Evolutionary conservation across 345 rosid genomes (phyloP).

Genomic region (Bretschneidera sinensis): DNA sequence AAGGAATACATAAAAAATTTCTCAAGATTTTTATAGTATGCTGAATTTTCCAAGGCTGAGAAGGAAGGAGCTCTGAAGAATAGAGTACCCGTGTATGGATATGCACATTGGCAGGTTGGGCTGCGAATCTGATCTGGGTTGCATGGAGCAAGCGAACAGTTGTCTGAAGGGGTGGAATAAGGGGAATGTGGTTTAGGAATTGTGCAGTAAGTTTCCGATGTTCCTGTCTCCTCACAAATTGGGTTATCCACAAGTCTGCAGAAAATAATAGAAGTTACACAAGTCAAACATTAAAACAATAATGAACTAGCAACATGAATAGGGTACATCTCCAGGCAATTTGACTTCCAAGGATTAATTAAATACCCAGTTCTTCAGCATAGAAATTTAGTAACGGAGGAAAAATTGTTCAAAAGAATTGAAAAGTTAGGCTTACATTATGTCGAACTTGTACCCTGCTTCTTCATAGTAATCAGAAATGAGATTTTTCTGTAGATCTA

Average conservation of each 20-base stretch:
- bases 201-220: slow-evolving; percentile 35
- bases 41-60: slow-evolving; percentile 43
- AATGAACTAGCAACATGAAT: background rate
- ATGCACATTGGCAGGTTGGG: slow-evolving; percentile 57
- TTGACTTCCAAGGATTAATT: no score
- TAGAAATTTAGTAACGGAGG: background rate
- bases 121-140: slow-evolving; percentile 34
- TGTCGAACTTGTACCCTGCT: slow-evolving; percentile 9
- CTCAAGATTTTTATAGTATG: slow-evolving; percentile 35
- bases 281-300: background rate
- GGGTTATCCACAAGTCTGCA: slow-evolving; percentile 71
- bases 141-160: slow-evolving; percentile 43
- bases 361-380: background rate
- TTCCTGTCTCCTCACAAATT: slow-evolving; percentile 44
- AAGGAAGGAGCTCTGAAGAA: slow-evolving; percentile 60
- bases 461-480: slow-evolving; percentile 27
- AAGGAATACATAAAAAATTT: slow-evolving; percentile 20
- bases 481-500: slow-evolving; percentile 53
- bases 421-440: slow-evolving; percentile 44
- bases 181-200: slow-evolving; percentile 17
- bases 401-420: background rate
- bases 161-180: slow-evolving; percentile 36
- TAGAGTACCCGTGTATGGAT: slow-evolving; percentile 62
- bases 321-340: background rate
- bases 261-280: slow-evolving; percentile 4